Percentiles rank a stretch among this genome's conserved stretches.
phyloP scores from a whole-genome alignment of 192 early-diverging fungal species.

The Linnemannia elongata region DNA sequence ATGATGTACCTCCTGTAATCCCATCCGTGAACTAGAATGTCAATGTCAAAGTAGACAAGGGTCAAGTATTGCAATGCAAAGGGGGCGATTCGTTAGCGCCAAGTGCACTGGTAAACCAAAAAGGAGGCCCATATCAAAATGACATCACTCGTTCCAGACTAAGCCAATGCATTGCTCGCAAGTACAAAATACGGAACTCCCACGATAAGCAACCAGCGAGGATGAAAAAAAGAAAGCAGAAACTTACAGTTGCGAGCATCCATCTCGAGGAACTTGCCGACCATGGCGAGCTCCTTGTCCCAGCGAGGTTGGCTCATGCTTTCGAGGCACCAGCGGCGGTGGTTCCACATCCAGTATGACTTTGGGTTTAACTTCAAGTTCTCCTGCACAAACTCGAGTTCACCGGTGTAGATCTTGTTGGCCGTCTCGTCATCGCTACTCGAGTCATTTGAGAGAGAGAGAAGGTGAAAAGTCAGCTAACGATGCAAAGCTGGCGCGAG shows the following conservation, averaged over 20 bases:
- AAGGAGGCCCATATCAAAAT: conserved; percentile 11
- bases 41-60: background rate
- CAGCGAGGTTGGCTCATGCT: conserved; percentile 83
- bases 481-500: background rate
- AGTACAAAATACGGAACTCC: background rate
- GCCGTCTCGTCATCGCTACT: conserved; percentile 54
- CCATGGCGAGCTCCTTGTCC: conserved; percentile 82
- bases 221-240: background rate
- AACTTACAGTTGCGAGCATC: conserved; percentile 94
- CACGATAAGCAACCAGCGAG: background rate
- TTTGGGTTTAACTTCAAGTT: conserved; percentile 86
- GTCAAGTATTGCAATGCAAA: background rate
- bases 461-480: background rate
- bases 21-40: conserved; percentile 91
- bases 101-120: background rate
- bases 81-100: background rate
- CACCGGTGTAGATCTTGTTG: conserved; percentile 63
- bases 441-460: background rate
- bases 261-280: conserved; percentile 82
- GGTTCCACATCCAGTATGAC: conserved; percentile 98
- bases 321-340: conserved; percentile 91
- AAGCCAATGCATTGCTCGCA: background rate
- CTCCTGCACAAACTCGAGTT: conserved; percentile 84
- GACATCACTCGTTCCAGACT: conserved; percentile 28
- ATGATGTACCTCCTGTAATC: conserved; percentile 94